Evolutionary conservation across 2,329 filamentous ascomycete genomes (phyloP), one percentile per base, ranked within the genome.

Genomic region (Talaromyces pinophilus): DNA sequence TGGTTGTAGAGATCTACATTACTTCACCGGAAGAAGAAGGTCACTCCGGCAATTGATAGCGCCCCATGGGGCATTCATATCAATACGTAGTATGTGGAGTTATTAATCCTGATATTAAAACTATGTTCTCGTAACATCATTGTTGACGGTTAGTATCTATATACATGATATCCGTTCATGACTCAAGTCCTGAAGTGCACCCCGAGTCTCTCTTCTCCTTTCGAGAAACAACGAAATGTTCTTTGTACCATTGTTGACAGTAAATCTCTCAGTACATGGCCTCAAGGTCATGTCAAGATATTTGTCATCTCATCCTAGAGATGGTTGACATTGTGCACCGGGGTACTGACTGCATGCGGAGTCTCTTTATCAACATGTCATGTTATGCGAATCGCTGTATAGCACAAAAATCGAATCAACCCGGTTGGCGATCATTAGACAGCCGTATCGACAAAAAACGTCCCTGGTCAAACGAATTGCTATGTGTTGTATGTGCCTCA

Each of bases 351-450:
- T 30, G 7, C 19, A 48, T 38, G 40, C 15, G 8, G 17, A 3
- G 8, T 48, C 40, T 33, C 17, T 42, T 22, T 10, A 8, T 25
- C 54, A 40, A 3, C 19, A 22, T 11, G 30, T 35, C 13, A 19
- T 19, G 6, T 57, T 38, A 25, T 19, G 10, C 54, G 10, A 40
- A 15, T 15, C 7, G 11, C 5, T 13, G n/a, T n/a, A 38, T 22
- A 19, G 17, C 30, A 55, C 17, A 19, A 15, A 19, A 33, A 55
- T 8, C 11, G 28, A 5, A 46, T 64, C 63, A 64, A 22, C 63
- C 54, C 11, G 63, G 63, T 3, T 59, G 54, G 25, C 40, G 28
- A 50, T 50, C 17, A 48, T 61, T 46, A 17, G 59, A 61, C 54
- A 25, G 30, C 10, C 33, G 54, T 57, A 57, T 38, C 33, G 54